These are phyloP conservation scores for Cercospora sp. DNA, from an alignment of 2,329 filamentous ascomycete species.

Conservation along the genomic window DNA sequence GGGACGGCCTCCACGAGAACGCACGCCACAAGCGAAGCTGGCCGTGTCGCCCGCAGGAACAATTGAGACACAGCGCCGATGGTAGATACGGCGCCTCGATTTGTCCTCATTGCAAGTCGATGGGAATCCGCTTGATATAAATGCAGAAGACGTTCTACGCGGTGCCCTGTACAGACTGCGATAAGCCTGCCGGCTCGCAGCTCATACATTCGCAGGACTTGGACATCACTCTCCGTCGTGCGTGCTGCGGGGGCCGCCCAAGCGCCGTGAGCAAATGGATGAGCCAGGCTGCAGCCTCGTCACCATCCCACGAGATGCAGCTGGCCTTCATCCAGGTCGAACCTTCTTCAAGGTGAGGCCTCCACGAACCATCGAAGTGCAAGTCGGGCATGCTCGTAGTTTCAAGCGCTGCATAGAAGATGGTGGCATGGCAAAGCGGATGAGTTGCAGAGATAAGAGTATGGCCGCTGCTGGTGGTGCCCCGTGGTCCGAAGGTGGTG, in stretches of 20 bases:
- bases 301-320: not conserved
- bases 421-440: not conserved
- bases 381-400: not conserved
- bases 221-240: not conserved
- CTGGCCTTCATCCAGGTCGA: not conserved
- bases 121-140: not conserved
- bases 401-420: not conserved
- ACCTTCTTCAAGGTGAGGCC: not conserved
- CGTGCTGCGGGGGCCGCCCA: not conserved
- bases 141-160: not conserved
- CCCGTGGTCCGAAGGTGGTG: not conserved
- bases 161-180: not conserved
- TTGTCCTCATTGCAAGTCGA: not conserved
- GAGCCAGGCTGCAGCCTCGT: not conserved
- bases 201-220: not conserved
- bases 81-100: not conserved
- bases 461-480: not conserved
- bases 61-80: constrained; percentile 20
- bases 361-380: not conserved
- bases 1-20: constrained; percentile 19
- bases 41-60: constrained; percentile 18
- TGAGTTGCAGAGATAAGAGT: not conserved
- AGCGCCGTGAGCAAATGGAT: not conserved
- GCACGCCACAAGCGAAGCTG: constrained; percentile 18
- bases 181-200: not conserved